Conservation (phyloP, 2,329 filamentous ascomycete genomes). For the Fusarium annulatum region DNA sequence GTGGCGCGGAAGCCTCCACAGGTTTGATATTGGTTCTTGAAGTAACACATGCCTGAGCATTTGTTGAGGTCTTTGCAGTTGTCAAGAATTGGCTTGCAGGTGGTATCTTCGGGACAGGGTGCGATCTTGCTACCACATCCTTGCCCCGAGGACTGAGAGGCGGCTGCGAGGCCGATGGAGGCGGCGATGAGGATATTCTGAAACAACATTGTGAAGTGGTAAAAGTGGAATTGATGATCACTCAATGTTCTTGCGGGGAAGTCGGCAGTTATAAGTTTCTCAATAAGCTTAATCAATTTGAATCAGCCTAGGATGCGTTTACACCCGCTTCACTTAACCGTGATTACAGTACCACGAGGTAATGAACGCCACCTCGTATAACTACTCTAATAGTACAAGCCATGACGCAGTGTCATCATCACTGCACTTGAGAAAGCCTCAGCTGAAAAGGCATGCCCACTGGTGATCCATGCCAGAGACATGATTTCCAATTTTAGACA, state of each 20-base stretch:
- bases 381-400: background rate
- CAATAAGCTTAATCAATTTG: constrained; percentile 7
- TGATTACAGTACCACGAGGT: background rate
- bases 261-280: background rate
- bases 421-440: background rate
- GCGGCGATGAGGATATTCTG: constrained; percentile 32
- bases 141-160: constrained; percentile 14
- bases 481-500: constrained; percentile 10
- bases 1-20: constrained; percentile 48
- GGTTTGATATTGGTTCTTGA: constrained; percentile 45
- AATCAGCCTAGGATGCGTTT: background rate
- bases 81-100: constrained; percentile 40
- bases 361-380: constrained; percentile 35
- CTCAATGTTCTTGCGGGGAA: background rate
- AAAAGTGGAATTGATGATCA: background rate
- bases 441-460: background rate
- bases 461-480: background rate
- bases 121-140: constrained; percentile 47
- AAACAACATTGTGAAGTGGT: constrained; percentile 37
- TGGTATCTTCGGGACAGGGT: constrained; percentile 41
- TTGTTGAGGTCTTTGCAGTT: constrained; percentile 43
- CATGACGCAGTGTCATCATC: constrained; percentile 11
- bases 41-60: constrained; percentile 47
- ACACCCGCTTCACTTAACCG: background rate
- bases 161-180: constrained; percentile 32